Evolutionary conservation across 2,329 filamentous ascomycete species (phyloP).

Genomic region (Aspergillus viridinutans): DNA sequence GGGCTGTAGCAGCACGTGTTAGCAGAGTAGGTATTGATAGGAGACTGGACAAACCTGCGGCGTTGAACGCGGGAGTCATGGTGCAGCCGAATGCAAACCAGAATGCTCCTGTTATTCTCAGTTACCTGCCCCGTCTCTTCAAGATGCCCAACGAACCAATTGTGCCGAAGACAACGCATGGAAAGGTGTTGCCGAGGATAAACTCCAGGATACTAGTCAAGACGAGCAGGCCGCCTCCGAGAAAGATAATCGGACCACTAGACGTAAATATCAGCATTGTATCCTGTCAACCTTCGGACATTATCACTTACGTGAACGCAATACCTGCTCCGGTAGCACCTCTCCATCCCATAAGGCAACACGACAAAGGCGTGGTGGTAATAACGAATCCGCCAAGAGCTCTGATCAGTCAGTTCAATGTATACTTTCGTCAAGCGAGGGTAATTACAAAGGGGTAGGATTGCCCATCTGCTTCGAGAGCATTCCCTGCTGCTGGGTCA

Average conservation of each 20-base stretch:
- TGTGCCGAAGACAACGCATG: slow-evolving; percentile 54
- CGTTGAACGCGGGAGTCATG: slow-evolving; percentile 51
- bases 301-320: slow-evolving; percentile 19
- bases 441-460: slow-evolving; percentile 30
- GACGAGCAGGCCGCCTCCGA: slow-evolving; percentile 52
- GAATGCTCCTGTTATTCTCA: slow-evolving; percentile 39
- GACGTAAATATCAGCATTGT: not conserved
- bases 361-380: slow-evolving; percentile 22
- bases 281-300: too few relatives aligned
- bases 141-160: slow-evolving; percentile 37
- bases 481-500: slow-evolving; percentile 28
- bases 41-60: slow-evolving; percentile 42
- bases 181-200: slow-evolving; percentile 57
- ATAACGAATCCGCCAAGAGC: slow-evolving; percentile 24
- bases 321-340: slow-evolving; percentile 21
- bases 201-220: slow-evolving; percentile 54
- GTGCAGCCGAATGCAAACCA: slow-evolving; percentile 56
- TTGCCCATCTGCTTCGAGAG: slow-evolving; percentile 29
- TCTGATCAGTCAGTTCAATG: slow-evolving; percentile 1
- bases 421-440: too few relatives aligned
- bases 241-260: slow-evolving; percentile 50
- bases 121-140: not conserved
- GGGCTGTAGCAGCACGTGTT: slow-evolving; percentile 6
- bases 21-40: not conserved
- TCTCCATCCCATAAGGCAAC: slow-evolving; percentile 26